Base-by-base conservation (phyloP, 1,284 basidiomycete species). In the Limonomyces culmigenus region DNA sequence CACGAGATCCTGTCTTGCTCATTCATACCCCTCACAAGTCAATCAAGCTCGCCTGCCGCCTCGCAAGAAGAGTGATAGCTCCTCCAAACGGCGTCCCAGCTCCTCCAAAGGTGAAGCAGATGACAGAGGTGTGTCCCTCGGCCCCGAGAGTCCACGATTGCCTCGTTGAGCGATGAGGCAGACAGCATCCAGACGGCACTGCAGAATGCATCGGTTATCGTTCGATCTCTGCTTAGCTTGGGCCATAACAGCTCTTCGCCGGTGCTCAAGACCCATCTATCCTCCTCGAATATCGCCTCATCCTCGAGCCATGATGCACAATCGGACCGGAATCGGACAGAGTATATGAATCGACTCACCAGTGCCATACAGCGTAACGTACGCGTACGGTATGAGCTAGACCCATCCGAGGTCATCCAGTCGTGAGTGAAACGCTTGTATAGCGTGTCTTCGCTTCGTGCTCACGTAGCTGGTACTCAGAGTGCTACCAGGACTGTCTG, bases 371-470 rank as follows among this genome's bases (percentile, higher is more conserved):
- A 77, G 47, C 67, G 74, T 18, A 78, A 75, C 45, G 55, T 87
- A 19, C 72, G 80, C 4, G 76, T 93, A 15, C 65, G 75, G 34
- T 84, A 81, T 47, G 81, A 87, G 45, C 47, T 91, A 16, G 71
- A 74, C 37, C 57, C 81, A 11, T 56, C 63, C 1, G 80, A 89
- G 37, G 57, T 91, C 14, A 58, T 89, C 14, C 66, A 74, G 48
- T 70, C 69, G 86, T 89, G 47, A 55, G 67, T 59, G 30, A 15
- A 38, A 23, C 5, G 25, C 29, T 30, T 17, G 17, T 13, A 29
- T 29, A 18, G 37, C 19, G 20, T 29, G 27, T 25, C 37, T 35
- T 34, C 33, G 10, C 35, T 41, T 18, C 8, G 6, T 32, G 15
- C 32, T 38, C 20, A 35, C n/a, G 36, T n/a, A 40, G 41, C 19